Evolutionary conservation across 2,329 filamentous ascomycete genomes (phyloP), one percentile per base, ranked within the genome.

Genomic region (Exophiala xenobiotica): DNA sequence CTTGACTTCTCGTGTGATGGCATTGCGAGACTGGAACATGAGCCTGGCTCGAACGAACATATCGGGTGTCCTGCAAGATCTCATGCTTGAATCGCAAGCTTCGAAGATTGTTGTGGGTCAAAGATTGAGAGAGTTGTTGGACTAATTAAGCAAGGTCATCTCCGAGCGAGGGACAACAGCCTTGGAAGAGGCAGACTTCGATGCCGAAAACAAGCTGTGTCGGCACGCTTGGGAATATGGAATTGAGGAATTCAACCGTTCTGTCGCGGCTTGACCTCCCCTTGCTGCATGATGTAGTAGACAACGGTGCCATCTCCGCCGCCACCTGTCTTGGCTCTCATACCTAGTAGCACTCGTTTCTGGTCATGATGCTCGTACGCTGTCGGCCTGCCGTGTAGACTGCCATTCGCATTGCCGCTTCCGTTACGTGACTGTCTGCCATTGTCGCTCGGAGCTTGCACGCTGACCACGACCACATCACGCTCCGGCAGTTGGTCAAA

Each of bases 221-320:
- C n/a, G n/a, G n/a, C n/a, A n/a, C n/a, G n/a, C n/a, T n/a, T n/a
- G n/a, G n/a, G n/a, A n/a, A n/a, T n/a, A n/a, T n/a, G n/a, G 33
- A 38, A 18, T 14, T 23, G 19, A n/a, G 8, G 12, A 9, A 16
- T 20, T 60, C 51, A 60, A 23, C 57, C 57, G 66, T 85, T 85
- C 66, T 85, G 82, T 56, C 82, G 70, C 9, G 82, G 82, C 68
- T 85, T 85, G 22, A 85, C 79, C 46, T 81, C 74, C 3, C 81
- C 82, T 63, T 85, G 81, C 60, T 83, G 80, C 42, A 84, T 73
- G 56, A 85, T 75, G 63, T 86, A 86, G 64, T 85, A 86, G 29
- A 82, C 79, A 23, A 85, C 74, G 1, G 82, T 85, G 35, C 81
- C 82, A 64, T 85, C 82, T 6, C 73, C 73, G 24, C 72, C 73